Evolutionary conservation across 192 early-diverging fungal species (phyloP).

Genomic region (Backusella sp.): DNA sequence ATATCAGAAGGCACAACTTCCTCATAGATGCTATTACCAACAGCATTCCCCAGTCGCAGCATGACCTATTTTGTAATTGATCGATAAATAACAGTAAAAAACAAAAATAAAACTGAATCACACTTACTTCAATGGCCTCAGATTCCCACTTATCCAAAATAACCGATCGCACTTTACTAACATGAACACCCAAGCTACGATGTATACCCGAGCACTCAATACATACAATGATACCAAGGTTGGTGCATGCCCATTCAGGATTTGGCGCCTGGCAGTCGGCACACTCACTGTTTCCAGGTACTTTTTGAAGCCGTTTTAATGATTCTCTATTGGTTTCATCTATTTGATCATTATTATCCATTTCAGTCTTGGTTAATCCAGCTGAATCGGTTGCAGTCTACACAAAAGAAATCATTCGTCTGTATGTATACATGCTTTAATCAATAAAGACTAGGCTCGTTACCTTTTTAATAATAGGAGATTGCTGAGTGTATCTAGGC

Average conservation of each 20-base stretch:
- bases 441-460: background rate
- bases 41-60: conserved; percentile 75
- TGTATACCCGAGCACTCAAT: conserved; percentile 93
- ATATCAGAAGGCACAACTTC: conserved; percentile 39
- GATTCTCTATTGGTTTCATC: conserved; percentile 40
- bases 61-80: conserved; percentile 54
- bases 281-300: conserved; percentile 55
- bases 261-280: conserved; percentile 55
- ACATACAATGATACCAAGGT: conserved; percentile 78
- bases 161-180: conserved; percentile 83
- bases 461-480: conserved; percentile 3
- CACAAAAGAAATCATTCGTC: background rate
- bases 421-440: background rate
- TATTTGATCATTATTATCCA: conserved; percentile 9
- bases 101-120: background rate
- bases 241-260: conserved; percentile 87
- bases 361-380: conserved; percentile 2
- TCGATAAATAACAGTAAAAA: background rate
- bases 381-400: background rate
- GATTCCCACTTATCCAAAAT: conserved; percentile 87
- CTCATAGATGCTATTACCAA: conserved; percentile 65
- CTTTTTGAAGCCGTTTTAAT: conserved; percentile 40
- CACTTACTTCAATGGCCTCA: conserved; percentile 57
- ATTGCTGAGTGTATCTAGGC: conserved; percentile 25
- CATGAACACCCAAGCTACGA: conserved; percentile 85